A percentile compares a stretch with the other conserved stretches of the same genome.
phyloP scores from a whole-genome alignment of 352 stramenopile genomes.

The Lagenidium sp. region DNA sequence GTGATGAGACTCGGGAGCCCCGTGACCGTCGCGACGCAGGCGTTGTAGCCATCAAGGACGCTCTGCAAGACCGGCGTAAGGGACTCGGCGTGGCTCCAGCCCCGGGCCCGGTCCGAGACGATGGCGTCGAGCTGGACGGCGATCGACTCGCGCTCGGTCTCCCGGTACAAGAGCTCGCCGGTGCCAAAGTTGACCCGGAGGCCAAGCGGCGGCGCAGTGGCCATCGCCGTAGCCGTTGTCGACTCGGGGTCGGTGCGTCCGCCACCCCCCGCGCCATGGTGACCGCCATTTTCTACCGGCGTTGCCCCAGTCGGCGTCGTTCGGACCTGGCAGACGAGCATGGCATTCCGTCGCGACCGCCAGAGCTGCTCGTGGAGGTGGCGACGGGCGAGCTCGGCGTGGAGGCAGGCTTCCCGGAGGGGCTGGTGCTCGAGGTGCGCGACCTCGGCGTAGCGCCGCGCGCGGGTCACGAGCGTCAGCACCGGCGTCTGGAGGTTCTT shows the following conservation, averaged over 20 bases:
- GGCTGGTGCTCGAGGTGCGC: constrained; percentile 46
- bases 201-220: not conserved
- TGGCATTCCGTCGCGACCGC: constrained; percentile 35
- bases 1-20: constrained; percentile 20
- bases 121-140: constrained; percentile 45
- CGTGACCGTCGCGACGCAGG: constrained; percentile 53
- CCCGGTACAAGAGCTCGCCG: constrained; percentile 35
- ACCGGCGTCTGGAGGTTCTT: constrained; percentile 39
- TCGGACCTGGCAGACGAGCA: constrained; percentile 62
- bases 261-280: too few species aligned
- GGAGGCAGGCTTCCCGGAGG: constrained; percentile 28
- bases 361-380: constrained; percentile 73
- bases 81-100: constrained; percentile 49
- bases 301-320: constrained; percentile 5
- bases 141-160: constrained; percentile 25
- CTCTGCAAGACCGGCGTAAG: constrained; percentile 54
- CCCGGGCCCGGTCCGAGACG: constrained; percentile 50
- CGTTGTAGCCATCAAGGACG: constrained; percentile 56
- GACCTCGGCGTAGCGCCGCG: constrained; percentile 30
- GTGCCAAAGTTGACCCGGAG: constrained; percentile 51
- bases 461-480: constrained; percentile 33
- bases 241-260: not conserved
- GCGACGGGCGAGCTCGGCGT: constrained; percentile 30
- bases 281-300: not conserved
- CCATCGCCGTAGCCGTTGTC: not conserved